phyloP scores from a whole-genome alignment of 202 grass and related monocot genomes.

The Dendrocalamus latiflorus region DNA sequence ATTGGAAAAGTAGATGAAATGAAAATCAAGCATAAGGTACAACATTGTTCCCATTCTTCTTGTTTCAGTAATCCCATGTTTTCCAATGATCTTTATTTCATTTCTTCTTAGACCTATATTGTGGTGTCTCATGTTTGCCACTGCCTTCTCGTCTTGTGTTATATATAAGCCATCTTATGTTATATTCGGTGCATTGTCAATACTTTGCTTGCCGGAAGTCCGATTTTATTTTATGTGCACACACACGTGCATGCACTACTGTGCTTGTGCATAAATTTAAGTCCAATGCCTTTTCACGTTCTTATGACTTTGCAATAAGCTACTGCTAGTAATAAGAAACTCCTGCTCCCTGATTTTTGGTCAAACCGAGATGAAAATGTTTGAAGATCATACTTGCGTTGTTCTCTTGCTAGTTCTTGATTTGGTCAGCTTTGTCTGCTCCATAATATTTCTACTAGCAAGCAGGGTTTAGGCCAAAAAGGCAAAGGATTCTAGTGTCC shows the following conservation, averaged over 20 bases:
- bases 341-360: neutral
- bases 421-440: neutral
- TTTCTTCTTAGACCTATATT: neutral
- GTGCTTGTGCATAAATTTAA: constrained; percentile 9
- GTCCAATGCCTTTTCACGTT: neutral
- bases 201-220: neutral
- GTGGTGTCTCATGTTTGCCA: neutral
- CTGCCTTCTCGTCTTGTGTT: neutral
- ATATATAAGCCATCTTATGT: neutral
- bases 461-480: neutral
- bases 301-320: neutral
- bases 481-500: neutral
- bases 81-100: neutral
- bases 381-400: neutral
- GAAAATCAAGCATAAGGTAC: constrained; percentile 28
- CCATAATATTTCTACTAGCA: neutral
- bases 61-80: neutral
- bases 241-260: neutral
- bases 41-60: neutral
- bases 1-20: constrained; percentile 7
- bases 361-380: neutral
- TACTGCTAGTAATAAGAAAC: neutral
- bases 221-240: neutral
- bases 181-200: neutral
- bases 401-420: neutral